A percentile compares a stretch with the other conserved stretches of the same genome.
Evolutionary conservation across 2,329 filamentous ascomycete species (phyloP).

Genomic region (Pestalotiopsis sp.): DNA sequence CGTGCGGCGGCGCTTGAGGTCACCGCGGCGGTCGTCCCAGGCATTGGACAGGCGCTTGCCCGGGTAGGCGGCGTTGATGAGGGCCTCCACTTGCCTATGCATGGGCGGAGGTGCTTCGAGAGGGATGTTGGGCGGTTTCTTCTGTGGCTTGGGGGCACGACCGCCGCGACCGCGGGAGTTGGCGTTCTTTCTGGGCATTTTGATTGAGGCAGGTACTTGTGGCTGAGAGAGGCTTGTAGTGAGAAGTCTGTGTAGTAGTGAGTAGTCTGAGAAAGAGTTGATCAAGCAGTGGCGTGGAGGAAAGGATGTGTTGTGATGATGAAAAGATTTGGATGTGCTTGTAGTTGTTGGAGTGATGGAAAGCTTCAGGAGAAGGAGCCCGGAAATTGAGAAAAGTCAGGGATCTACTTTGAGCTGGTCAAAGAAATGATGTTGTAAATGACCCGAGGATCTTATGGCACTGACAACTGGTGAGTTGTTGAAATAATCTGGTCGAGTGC

Average conservation of each 20-base stretch:
- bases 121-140: background rate
- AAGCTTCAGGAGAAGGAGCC: background rate
- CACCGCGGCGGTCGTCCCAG: conserved; percentile 12
- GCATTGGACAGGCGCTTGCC: conserved; percentile 9
- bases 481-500: background rate
- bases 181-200: background rate
- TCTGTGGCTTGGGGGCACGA: background rate
- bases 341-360: background rate
- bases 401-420: background rate
- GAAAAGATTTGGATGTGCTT: background rate
- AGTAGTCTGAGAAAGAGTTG: background rate
- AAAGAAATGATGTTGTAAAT: background rate
- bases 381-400: background rate
- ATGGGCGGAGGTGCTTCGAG: conserved; percentile 2
- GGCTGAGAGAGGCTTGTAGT: background rate
- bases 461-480: background rate
- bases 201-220: background rate
- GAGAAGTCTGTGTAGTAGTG: background rate
- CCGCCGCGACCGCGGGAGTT: background rate
- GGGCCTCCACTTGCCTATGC: conserved; percentile 7
- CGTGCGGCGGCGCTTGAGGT: conserved; percentile 10
- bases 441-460: background rate
- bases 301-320: background rate
- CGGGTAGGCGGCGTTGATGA: conserved; percentile 9
- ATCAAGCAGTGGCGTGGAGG: background rate